A percentile compares a stretch with the other conserved stretches of the same genome.
These are phyloP conservation scores for Russula virescens DNA, from an alignment of 768 basidiomycete genomes.

Conservation along the genomic window DNA sequence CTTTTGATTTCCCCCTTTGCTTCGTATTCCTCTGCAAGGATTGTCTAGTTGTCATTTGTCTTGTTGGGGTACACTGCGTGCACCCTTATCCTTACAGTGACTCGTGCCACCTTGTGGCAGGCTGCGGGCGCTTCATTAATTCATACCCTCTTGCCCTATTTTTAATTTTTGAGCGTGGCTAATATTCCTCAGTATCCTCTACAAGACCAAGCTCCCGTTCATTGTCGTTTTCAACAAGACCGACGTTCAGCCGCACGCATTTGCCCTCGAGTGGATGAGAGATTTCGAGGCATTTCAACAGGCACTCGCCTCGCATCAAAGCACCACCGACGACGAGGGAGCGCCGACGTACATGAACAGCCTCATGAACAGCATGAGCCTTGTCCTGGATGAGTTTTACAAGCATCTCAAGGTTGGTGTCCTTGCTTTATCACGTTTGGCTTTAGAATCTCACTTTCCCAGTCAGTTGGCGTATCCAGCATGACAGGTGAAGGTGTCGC, in stretches of 20 bases:
- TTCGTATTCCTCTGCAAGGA: too few relatives aligned
- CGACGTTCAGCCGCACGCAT: conserved; percentile 83
- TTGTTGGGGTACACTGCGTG: background rate
- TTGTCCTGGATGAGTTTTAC: conserved; percentile 98
- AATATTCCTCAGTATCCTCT: conserved; percentile 63
- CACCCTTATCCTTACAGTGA: background rate
- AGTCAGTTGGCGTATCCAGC: conserved; percentile 96
- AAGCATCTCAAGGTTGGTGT: conserved; percentile 81
- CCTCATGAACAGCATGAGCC: conserved; percentile 97
- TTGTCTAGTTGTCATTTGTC: background rate
- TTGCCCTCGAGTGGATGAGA: conserved; percentile 96
- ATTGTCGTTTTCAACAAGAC: conserved; percentile 99
- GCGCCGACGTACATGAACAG: conserved; percentile 98
- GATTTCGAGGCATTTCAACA: conserved; percentile 95
- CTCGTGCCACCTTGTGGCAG: background rate
- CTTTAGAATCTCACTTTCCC: background rate
- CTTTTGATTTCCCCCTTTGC: background rate
- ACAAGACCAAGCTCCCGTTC: conserved; percentile 97
- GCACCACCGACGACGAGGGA: conserved; percentile 68
- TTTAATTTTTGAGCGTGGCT: background rate
- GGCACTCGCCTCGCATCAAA: conserved; percentile 68
- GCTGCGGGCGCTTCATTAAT: background rate
- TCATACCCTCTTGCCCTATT: background rate
- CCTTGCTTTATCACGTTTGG: background rate
- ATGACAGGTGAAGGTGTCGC: conserved; percentile 92